These are phyloP conservation scores for Arctium lappa DNA, from an alignment of 129 eudicot genomes.

Conservation along the genomic window DNA sequence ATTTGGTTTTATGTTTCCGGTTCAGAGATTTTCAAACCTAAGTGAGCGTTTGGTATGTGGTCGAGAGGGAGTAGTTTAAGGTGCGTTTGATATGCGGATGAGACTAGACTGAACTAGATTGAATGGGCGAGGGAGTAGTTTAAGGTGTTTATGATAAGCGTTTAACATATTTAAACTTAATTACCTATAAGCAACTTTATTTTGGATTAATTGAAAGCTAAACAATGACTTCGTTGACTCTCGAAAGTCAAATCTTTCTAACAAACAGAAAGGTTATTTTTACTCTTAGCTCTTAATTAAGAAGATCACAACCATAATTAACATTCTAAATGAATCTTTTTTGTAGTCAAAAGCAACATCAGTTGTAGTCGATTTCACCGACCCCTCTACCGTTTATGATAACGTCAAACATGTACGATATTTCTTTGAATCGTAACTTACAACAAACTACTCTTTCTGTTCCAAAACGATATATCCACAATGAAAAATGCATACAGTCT, in stretches of 20 bases:
- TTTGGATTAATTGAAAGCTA: background rate
- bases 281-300: background rate
- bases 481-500: background rate
- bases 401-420: conserved; percentile 77
- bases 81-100: too few species aligned
- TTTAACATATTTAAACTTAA: background rate
- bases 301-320: background rate
- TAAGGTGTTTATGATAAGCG: too few species aligned
- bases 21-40: too few species aligned
- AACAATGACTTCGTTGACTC: background rate
- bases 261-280: background rate
- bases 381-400: conserved; percentile 82
- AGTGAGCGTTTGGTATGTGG: too few species aligned
- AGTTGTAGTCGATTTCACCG: conserved; percentile 90
- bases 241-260: conserved; percentile 7
- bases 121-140: too few species aligned
- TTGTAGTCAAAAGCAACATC: conserved; percentile 66
- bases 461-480: background rate
- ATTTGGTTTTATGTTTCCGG: too few species aligned
- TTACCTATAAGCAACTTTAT: background rate
- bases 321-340: background rate
- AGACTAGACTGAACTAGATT: too few species aligned
- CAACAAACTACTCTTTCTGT: background rate
- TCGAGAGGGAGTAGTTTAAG: too few species aligned
- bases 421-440: background rate